Conservation (phyloP, 2,329 filamentous ascomycete genomes). For the Fusarium coffeatum region DNA sequence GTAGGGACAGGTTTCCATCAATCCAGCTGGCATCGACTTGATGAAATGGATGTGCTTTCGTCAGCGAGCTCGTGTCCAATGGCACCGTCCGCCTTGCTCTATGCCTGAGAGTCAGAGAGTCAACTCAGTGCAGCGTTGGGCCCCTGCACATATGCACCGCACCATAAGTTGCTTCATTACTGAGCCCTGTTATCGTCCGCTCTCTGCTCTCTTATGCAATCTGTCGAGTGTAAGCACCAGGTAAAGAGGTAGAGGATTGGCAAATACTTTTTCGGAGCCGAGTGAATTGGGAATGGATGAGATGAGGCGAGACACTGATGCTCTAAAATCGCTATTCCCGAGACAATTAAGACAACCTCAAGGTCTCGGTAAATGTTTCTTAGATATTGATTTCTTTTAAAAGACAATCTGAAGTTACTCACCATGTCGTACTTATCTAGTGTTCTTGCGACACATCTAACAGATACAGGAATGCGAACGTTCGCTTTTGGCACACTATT, state of each 20-base stretch:
- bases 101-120: background rate
- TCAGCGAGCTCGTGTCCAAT: constrained; percentile 21
- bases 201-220: constrained; percentile 10
- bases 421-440: constrained; percentile 8
- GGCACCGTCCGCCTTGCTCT: constrained; percentile 36
- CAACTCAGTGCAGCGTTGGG: background rate
- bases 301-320: constrained; percentile 4
- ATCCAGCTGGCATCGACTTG: background rate
- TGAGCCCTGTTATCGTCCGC: background rate
- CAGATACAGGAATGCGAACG: background rate
- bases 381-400: background rate
- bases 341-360: constrained; percentile 28
- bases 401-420: too few species aligned
- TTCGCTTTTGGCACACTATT: background rate
- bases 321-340: constrained; percentile 28
- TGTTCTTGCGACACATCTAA: background rate
- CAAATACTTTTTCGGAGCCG: background rate
- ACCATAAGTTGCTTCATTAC: background rate
- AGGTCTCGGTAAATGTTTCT: constrained; percentile 10
- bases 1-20: background rate
- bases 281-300: background rate
- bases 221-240: constrained; percentile 3
- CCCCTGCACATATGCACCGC: constrained; percentile 3
- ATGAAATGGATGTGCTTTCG: background rate
- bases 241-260: background rate